Evolutionary conservation across 2,329 filamentous ascomycete genomes (phyloP).

Genomic region (Colletotrichum siamense): DNA sequence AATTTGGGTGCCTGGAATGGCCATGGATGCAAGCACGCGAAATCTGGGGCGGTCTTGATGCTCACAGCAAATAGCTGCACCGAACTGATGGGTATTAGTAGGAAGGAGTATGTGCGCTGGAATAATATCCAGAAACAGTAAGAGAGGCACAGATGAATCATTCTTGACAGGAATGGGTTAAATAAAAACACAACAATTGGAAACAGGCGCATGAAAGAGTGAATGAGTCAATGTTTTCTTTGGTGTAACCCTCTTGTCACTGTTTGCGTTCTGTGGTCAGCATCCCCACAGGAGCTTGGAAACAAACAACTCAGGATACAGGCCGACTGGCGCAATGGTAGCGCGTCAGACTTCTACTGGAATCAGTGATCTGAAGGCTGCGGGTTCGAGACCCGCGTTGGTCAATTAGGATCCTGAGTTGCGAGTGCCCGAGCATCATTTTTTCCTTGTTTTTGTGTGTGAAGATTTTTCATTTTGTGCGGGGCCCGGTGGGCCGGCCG

Average conservation of each 20-base stretch:
- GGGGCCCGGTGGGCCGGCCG: neutral
- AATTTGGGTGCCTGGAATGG: neutral
- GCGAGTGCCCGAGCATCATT: neutral
- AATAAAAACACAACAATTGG: rapidly evolving
- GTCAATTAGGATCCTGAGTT: neutral
- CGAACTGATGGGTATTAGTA: neutral
- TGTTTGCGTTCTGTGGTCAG: rapidly evolving
- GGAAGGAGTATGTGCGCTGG: neutral
- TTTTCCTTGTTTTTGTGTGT: neutral
- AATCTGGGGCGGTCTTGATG: neutral
- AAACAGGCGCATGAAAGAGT: neutral
- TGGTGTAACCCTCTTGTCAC: neutral
- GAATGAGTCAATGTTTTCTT: neutral
- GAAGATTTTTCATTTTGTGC: neutral
- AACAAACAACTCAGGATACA: neutral
- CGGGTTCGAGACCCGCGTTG: slow-evolving; percentile 21
- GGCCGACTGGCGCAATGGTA: slow-evolving; percentile 23
- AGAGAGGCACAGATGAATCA: neutral
- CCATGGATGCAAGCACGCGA: neutral
- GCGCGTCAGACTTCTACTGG: slow-evolving; percentile 21
- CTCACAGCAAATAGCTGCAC: neutral
- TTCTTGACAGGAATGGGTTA: neutral
- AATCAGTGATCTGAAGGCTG: slow-evolving; percentile 13
- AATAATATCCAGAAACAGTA: rapidly evolving
- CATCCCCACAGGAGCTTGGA: neutral